Evolutionary conservation across 2,329 filamentous ascomycete genomes (phyloP).

Genomic region (Pleomassaria siparia): DNA sequence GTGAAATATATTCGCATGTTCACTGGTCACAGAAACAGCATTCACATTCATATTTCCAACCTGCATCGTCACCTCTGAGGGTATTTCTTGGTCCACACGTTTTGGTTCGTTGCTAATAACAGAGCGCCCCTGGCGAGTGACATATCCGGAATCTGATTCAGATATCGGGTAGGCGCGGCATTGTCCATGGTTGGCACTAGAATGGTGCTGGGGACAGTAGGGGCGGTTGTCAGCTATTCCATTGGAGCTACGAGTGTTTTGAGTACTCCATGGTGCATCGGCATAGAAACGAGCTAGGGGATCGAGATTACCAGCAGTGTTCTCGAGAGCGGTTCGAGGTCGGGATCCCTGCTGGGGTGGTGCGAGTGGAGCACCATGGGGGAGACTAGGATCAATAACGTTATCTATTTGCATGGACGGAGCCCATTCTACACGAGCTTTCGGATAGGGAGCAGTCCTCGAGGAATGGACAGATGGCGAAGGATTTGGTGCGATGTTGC

Average conservation of each 20-base stretch:
- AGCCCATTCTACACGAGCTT: constrained; percentile 8
- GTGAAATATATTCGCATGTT: constrained; percentile 16
- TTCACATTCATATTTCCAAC: constrained; percentile 20
- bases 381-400: constrained; percentile 9
- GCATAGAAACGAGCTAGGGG: constrained; percentile 16
- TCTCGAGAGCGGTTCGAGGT: constrained; percentile 11
- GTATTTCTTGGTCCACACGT: constrained; percentile 20
- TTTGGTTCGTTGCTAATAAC: constrained; percentile 33
- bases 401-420: constrained; percentile 8
- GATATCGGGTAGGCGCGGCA: constrained; percentile 23
- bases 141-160: constrained; percentile 40
- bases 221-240: constrained; percentile 4
- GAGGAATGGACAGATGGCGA: constrained; percentile 15
- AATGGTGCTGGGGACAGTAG: constrained; percentile 9
- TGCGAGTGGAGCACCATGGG: constrained; percentile 16
- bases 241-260: constrained; percentile 19
- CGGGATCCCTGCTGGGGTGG: constrained; percentile 13
- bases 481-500: constrained; percentile 21
- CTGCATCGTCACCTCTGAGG: constrained; percentile 17
- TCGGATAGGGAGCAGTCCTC: constrained; percentile 13
- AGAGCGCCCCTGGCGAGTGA: constrained; percentile 30
- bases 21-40: constrained; percentile 12
- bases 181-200: constrained; percentile 16
- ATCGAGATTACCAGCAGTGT: constrained; percentile 6
- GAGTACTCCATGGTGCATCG: constrained; percentile 29